Percentiles rank a stretch among this genome's conserved stretches.
phyloP scores from a whole-genome alignment of 805 yeast genomes.

The Spathaspora girioi region DNA sequence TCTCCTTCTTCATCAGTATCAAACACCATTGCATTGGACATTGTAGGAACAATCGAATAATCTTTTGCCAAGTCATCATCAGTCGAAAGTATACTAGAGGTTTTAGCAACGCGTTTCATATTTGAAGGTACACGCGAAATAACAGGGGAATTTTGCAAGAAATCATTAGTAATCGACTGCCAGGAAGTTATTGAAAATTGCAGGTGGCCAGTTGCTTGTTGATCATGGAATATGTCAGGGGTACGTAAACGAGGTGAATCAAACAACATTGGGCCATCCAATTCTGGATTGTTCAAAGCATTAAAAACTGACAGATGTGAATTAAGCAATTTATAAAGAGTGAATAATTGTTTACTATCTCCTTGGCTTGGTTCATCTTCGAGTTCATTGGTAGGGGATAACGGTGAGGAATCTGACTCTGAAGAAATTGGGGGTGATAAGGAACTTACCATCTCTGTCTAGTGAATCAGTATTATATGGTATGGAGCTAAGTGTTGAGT shows the following conservation, averaged over 20 bases:
- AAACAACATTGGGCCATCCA: constrained; percentile 21
- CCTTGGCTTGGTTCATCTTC: neutral
- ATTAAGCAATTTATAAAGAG: constrained; percentile 23
- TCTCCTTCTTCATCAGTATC: constrained; percentile 41
- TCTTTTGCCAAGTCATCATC: neutral
- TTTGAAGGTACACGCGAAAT: constrained; percentile 5
- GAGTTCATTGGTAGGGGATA: neutral
- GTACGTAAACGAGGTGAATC: constrained; percentile 9
- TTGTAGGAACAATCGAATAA: neutral
- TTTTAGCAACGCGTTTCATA: constrained; percentile 1
- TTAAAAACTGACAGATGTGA: constrained; percentile 38
- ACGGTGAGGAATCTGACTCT: neutral
- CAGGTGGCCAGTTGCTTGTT: neutral
- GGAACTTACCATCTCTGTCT: neutral
- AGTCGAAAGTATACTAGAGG: constrained; percentile 2
- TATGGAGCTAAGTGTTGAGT: neutral
- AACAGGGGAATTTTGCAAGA: constrained; percentile 9
- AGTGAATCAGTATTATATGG: neutral
- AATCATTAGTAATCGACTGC: constrained; percentile 26
- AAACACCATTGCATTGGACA: constrained; percentile 24
- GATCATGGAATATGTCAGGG: constrained; percentile 3
- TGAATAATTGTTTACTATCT: neutral
- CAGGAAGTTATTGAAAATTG: constrained; percentile 22
- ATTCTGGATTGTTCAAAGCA: constrained; percentile 38
- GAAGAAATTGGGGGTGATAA: neutral